phyloP scores from a whole-genome alignment of 2,329 filamentous ascomycete species.

The Colletotrichum limetticola region DNA sequence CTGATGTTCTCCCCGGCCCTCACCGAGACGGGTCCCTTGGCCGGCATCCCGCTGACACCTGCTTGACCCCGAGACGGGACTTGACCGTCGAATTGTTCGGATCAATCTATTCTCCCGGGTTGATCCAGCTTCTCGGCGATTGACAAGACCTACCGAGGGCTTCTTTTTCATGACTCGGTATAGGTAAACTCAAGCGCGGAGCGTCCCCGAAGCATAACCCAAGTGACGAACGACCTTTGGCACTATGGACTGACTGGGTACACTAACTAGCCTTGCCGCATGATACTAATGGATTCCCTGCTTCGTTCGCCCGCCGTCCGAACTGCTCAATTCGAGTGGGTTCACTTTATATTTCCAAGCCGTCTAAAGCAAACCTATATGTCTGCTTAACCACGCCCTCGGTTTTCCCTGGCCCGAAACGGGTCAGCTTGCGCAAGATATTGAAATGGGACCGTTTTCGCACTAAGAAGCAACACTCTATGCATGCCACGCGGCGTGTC shows the following conservation, averaged over 20 bases:
- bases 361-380: not conserved
- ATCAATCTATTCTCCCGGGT: constrained; percentile 6
- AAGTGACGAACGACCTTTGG: not conserved
- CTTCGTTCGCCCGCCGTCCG: constrained; percentile 2
- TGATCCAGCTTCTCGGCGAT: constrained; percentile 23
- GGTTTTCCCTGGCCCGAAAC: not conserved
- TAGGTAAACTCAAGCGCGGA: not conserved
- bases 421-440: not conserved
- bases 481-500: not conserved
- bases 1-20: constrained; percentile 26
- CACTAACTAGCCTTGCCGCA: not conserved
- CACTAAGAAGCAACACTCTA: not conserved
- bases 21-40: constrained; percentile 22
- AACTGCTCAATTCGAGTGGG: not conserved
- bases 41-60: constrained; percentile 25
- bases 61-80: constrained; percentile 28
- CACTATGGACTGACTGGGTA: not conserved
- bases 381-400: not conserved
- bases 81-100: constrained; percentile 10
- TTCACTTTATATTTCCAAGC: not conserved
- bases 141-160: not conserved
- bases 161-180: constrained; percentile 13
- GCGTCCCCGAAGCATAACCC: not conserved
- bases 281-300: constrained; percentile 13
- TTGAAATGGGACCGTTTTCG: too few species aligned